Evolutionary conservation across 2,329 filamentous ascomycete genomes (phyloP).

Genomic region (Macrophomina phaseolina): DNA sequence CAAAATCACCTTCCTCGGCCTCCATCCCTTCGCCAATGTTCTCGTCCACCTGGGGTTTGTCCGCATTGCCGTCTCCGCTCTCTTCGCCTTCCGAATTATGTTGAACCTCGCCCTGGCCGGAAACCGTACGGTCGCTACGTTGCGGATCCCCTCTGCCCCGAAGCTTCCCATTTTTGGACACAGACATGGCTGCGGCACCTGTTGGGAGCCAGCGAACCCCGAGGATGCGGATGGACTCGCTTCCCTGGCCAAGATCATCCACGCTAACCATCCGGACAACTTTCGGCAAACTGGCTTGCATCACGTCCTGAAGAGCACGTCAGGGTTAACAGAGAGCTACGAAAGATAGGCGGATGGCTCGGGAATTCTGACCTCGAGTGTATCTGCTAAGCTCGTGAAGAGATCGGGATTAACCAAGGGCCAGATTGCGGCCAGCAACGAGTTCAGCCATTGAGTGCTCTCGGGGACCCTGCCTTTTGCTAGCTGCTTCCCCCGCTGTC

Average conservation of each 20-base stretch:
- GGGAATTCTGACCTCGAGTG: conserved; percentile 59
- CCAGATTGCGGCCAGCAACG: conserved; percentile 71
- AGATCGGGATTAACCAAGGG: conserved; percentile 77
- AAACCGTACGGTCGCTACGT: conserved; percentile 57
- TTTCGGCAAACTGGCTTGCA: conserved; percentile 76
- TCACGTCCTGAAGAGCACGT: conserved; percentile 61
- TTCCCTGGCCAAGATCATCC: conserved; percentile 77
- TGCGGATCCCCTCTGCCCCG: conserved; percentile 52
- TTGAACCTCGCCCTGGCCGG: conserved; percentile 49
- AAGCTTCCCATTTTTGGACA: conserved; percentile 65
- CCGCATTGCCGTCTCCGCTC: conserved; percentile 39
- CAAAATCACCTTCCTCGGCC: conserved; percentile 77
- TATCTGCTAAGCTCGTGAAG: conserved; percentile 71
- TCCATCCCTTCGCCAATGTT: conserved; percentile 67
- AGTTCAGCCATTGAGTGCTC: conserved; percentile 75
- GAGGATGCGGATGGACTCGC: conserved; percentile 71
- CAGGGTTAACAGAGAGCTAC: neutral
- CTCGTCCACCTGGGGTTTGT: conserved; percentile 38
- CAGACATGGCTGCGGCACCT: conserved; percentile 68
- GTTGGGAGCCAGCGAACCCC: conserved; percentile 75
- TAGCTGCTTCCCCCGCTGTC: conserved; percentile 58
- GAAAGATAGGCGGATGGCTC: neutral
- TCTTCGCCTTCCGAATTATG: conserved; percentile 43
- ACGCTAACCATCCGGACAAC: conserved; percentile 76
- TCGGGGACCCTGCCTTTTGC: conserved; percentile 61